Base-by-base conservation (phyloP, 805 yeast genomes). In the Ogataea dorogensis region DNA sequence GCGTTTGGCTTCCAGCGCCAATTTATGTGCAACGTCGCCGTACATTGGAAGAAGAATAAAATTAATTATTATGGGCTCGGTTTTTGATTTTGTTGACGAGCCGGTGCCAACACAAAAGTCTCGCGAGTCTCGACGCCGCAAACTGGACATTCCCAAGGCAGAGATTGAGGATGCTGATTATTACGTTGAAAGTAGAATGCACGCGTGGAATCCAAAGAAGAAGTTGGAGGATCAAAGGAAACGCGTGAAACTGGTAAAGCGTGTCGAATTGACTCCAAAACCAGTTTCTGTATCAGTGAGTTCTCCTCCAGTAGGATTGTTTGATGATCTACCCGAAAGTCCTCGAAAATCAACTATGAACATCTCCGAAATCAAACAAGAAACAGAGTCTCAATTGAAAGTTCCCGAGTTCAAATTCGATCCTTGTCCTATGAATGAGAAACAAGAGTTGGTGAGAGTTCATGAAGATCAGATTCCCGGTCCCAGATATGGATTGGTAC, bases 1-100 rank as follows among this genome's bases (percentile, higher is more conserved):
- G 46, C 98, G 68, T 44, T 88, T 83, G 11, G 97, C 93, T 40
- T 93, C 97, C 22, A 78, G 67, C 2, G 86, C 71, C n/a, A 91
- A 73, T 58, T 91, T 91, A 43, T 77, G 75, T 2, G 91, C 96
- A 5, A 75, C 51, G 50, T 89, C 97, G 18, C 97, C 97, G 51
- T 86, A 86, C 98, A 91, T 91, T 5, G 16, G 28, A 10, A 15
- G 17, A n/a, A 21, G n/a, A 27, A 12, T 14, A 12, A 33, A 26
- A 33, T 27, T 22, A 13, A 14, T 26, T 27, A 16, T 20, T 13
- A 13, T 8, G 17, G 22, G 19, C 13, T 39, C 44, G 3, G 27
- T 40, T 12, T 40, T 40, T 28, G 36, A 33, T 20, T 36, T 40
- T 21, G 40, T 26, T 12, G 44, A 36, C 12, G 25, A 22, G 7